These are phyloP conservation scores for Penicillium simplicissimum DNA, from an alignment of 495 filamentous ascomycete species.

Conservation along the genomic window DNA sequence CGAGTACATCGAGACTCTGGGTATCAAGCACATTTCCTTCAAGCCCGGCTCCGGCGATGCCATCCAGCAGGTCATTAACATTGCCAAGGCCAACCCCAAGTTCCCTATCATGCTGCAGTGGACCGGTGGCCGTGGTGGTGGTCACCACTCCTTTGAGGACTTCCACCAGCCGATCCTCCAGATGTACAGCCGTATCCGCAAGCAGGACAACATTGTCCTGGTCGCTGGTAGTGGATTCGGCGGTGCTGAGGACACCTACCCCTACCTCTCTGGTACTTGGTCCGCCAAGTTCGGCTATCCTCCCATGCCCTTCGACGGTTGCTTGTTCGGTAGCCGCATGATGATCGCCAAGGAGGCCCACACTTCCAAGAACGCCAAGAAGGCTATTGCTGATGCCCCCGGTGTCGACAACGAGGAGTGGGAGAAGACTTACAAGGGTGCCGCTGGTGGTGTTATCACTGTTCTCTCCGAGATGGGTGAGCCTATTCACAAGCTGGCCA, in stretches of 20 bases:
- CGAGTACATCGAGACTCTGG: conserved; percentile 48
- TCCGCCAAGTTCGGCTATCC: conserved; percentile 40
- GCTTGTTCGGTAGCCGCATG: conserved; percentile 49
- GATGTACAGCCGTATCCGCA: conserved; percentile 47
- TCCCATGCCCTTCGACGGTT: conserved; percentile 52
- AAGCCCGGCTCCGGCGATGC: conserved; percentile 49
- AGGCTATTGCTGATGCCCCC: conserved; percentile 88
- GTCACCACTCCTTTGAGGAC: conserved; percentile 55
- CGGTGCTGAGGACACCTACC: conserved; percentile 46
- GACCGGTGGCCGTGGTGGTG: conserved; percentile 53
- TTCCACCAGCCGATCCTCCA: conserved; percentile 50
- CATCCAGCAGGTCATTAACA: conserved; percentile 49
- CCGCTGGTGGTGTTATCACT: conserved; percentile 93
- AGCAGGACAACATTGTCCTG: conserved; percentile 47
- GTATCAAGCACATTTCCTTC: conserved; percentile 50
- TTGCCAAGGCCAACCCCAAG: conserved; percentile 46
- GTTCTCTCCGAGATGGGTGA: conserved; percentile 98
- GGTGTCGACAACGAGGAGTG: conserved; percentile 87
- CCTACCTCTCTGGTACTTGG: conserved; percentile 50
- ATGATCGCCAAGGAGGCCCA: conserved; percentile 72
- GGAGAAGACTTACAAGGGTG: conserved; percentile 95
- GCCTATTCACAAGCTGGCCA: conserved; percentile 97
- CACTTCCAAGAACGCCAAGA: conserved; percentile 89
- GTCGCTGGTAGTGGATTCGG: conserved; percentile 54
- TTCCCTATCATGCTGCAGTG: conserved; percentile 53